These are phyloP conservation scores for Cercospora berteroae DNA, from an alignment of 2,329 filamentous ascomycete species.

Conservation along the genomic window DNA sequence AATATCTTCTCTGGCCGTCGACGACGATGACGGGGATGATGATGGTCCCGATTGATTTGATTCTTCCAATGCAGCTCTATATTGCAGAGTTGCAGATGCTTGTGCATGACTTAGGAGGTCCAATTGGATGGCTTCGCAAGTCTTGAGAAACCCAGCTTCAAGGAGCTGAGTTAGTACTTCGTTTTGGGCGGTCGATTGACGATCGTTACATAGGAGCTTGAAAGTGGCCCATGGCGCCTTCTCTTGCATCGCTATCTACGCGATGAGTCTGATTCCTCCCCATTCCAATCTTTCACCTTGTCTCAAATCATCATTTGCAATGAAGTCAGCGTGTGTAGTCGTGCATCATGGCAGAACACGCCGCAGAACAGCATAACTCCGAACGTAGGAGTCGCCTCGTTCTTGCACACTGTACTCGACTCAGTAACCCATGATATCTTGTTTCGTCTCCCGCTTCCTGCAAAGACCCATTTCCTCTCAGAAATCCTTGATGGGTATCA, in stretches of 20 bases:
- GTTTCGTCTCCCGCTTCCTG: not conserved
- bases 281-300: not conserved
- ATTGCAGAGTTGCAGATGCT: not conserved
- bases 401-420: not conserved
- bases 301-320: not conserved
- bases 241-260: not conserved
- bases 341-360: not conserved
- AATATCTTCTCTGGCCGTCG: slow-evolving; percentile 17
- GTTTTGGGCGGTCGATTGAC: not conserved
- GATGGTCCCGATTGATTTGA: slow-evolving; percentile 27
- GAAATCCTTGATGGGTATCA: not conserved
- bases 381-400: not conserved
- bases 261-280: not conserved
- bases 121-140: not conserved
- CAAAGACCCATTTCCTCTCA: not conserved
- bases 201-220: not conserved
- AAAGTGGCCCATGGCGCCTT: not conserved
- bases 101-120: not conserved
- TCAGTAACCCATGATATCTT: not conserved
- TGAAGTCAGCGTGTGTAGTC: not conserved
- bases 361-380: not conserved
- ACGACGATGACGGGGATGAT: slow-evolving; percentile 24
- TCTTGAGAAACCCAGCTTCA: not conserved
- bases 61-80: not conserved
- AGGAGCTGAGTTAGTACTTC: not conserved